Base-by-base conservation (phyloP, 2,329 filamentous ascomycete genomes). In the Cladophialophora immunda region DNA sequence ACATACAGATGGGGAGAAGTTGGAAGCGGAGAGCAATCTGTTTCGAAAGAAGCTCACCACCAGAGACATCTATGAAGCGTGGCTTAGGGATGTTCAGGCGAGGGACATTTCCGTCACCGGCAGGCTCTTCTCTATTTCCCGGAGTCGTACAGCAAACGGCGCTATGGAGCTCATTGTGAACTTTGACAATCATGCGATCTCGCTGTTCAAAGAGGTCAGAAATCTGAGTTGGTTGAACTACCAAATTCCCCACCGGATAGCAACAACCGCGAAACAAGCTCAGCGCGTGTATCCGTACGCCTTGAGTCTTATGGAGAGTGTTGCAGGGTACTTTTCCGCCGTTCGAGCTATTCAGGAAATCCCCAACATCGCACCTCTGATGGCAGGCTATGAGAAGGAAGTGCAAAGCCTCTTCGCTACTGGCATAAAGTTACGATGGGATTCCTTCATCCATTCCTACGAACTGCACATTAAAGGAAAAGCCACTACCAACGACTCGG, bases 31-130 rank as follows among this genome's bases (percentile, higher is more conserved):
- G 80, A 94, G 95, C 76, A 92, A 92, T 71, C 86, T 97, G 74
- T 99, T 99, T 83, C 90, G 94, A 73, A 93, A 96, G 82, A 99
- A 98, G 83, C 87, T 99, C 25, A 93, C 98, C 73, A 97, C 95
- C 0, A 89, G 90, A 45, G 92, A 92, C 2, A 97, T 99, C 62
- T 99, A 96, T 73, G 93, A 98, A 70, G 93, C 94, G 6, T 99
- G 96, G 95, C 84, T 97, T 30, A 88, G 92, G 63, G 95, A 98
- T 77, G 94, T 97, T 3, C 90, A 92, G 72, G 86, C 92, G 70
- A 90, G 93, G 71, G 92, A 97, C 74, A 91, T 98, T 53, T 93
- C 92, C 0, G 98, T 99, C 64, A 90, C 93, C 57, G 95, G 95
- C 17, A 90, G 94, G 9, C 86, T 99, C 0, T 99, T 99, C 79